Conservation (phyloP, 148 eudicot genomes). For the Camellia japonica region DNA sequence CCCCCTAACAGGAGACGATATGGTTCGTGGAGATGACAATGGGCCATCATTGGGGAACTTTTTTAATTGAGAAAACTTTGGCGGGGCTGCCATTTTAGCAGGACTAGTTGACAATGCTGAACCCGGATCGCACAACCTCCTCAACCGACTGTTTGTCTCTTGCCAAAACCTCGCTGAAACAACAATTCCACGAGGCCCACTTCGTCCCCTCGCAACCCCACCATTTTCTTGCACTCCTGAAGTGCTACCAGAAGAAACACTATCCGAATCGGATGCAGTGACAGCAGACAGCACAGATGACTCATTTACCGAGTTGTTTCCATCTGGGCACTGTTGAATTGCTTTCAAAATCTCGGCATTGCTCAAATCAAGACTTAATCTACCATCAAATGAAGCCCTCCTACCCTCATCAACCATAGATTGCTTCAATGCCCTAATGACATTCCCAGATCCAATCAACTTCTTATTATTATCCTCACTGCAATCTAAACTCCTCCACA, state of each 20-base stretch:
- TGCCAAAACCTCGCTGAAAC: constrained; percentile 91
- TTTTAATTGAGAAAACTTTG: constrained; percentile 54
- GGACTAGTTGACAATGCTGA: constrained; percentile 67
- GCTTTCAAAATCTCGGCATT: constrained; percentile 47
- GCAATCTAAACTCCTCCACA: constrained; percentile 62
- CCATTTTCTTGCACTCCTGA: constrained; percentile 63
- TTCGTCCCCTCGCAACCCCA: constrained; percentile 33
- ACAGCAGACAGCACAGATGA: constrained; percentile 63
- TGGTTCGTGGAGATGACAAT: constrained; percentile 58
- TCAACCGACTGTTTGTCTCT: constrained; percentile 89
- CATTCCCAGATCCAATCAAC: constrained; percentile 55
- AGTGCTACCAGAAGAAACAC: constrained; percentile 91
- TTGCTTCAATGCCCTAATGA: constrained; percentile 50
- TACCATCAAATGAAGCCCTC: constrained; percentile 77
- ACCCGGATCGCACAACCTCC: constrained; percentile 89
- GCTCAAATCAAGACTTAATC: constrained; percentile 57
- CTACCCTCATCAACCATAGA: constrained; percentile 55
- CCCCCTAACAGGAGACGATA: constrained; percentile 72
- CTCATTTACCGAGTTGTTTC: constrained; percentile 49
- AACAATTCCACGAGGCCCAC: constrained; percentile 59
- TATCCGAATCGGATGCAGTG: constrained; percentile 82
- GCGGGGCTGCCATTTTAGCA: constrained; percentile 49
- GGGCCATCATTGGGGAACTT: constrained; percentile 53
- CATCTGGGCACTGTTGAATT: constrained; percentile 33
- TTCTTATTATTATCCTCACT: constrained; percentile 42